Conservation (phyloP, 179 eudicot genomes). For the Silene noctiflora region DNA sequence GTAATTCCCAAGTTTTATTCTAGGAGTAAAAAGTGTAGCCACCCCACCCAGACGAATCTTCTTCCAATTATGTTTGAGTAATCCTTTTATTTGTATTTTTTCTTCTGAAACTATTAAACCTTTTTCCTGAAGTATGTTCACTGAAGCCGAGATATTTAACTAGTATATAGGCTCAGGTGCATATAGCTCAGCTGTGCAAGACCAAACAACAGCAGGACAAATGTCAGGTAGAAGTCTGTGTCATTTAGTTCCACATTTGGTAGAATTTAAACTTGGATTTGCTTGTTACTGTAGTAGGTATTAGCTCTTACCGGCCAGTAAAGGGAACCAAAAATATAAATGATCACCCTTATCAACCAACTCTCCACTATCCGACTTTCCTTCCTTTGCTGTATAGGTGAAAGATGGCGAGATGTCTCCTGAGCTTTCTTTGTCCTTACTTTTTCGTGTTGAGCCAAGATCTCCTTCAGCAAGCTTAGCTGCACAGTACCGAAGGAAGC, state of each 20-base stretch:
- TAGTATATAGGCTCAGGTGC: neutral
- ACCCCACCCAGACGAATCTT: neutral
- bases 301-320: conserved; percentile 78
- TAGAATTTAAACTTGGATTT: neutral
- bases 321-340: conserved; percentile 92
- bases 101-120: neutral
- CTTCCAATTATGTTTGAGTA: neutral
- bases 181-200: neutral
- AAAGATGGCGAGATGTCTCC: conserved; percentile 46
- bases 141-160: neutral
- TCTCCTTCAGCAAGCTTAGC: conserved; percentile 97
- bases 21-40: neutral
- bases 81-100: neutral
- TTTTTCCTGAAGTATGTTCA: neutral
- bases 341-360: conserved; percentile 71
- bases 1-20: neutral
- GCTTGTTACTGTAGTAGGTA: neutral
- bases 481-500: conserved; percentile 91
- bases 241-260: neutral
- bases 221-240: neutral
- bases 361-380: conserved; percentile 57
- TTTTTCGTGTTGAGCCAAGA: conserved; percentile 55
- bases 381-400: conserved; percentile 50
- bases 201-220: neutral
- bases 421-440: conserved; percentile 53